Conservation (phyloP, 2,329 filamentous ascomycete genomes). For the Pyricularia sp. region DNA sequence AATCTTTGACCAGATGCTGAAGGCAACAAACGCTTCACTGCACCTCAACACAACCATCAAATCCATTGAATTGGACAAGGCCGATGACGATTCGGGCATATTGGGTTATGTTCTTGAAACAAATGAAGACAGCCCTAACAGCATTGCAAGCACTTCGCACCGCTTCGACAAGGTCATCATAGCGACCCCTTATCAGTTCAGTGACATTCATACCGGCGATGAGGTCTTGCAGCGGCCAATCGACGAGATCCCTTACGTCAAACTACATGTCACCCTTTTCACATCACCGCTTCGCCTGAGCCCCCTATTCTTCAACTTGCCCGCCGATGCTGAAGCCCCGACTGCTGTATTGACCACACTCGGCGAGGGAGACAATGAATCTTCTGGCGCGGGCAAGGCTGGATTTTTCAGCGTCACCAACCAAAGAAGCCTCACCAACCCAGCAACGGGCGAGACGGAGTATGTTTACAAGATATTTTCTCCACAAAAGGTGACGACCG, state of each 20-base stretch:
- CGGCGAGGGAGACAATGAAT: slow-evolving; percentile 42
- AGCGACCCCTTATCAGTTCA: slow-evolving; percentile 75
- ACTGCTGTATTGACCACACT: slow-evolving; percentile 78
- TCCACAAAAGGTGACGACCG: slow-evolving; percentile 38
- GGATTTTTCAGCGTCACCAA: slow-evolving; percentile 84
- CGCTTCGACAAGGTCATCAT: slow-evolving; percentile 74
- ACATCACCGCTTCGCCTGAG: slow-evolving; percentile 67
- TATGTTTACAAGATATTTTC: slow-evolving; percentile 60
- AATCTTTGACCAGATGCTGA: slow-evolving; percentile 80
- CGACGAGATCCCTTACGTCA: slow-evolving; percentile 75
- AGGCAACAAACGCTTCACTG: slow-evolving; percentile 50
- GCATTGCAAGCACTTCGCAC: background rate
- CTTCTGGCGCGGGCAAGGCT: slow-evolving; percentile 53
- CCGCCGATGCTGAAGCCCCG: slow-evolving; percentile 49
- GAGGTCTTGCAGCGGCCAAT: slow-evolving; percentile 61
- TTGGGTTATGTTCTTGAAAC: slow-evolving; percentile 37
- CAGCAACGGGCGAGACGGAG: slow-evolving; percentile 41
- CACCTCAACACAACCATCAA: slow-evolving; percentile 60
- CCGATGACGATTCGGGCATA: slow-evolving; percentile 19
- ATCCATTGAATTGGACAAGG: slow-evolving; percentile 36
- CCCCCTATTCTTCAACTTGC: slow-evolving; percentile 61
- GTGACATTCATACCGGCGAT: slow-evolving; percentile 54
- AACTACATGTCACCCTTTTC: slow-evolving; percentile 84
- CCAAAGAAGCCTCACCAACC: slow-evolving; percentile 54
- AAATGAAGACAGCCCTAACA: slow-evolving; percentile 6